Conservation (phyloP, 345 rosid genomes). For the Rhodamnia argentea region DNA sequence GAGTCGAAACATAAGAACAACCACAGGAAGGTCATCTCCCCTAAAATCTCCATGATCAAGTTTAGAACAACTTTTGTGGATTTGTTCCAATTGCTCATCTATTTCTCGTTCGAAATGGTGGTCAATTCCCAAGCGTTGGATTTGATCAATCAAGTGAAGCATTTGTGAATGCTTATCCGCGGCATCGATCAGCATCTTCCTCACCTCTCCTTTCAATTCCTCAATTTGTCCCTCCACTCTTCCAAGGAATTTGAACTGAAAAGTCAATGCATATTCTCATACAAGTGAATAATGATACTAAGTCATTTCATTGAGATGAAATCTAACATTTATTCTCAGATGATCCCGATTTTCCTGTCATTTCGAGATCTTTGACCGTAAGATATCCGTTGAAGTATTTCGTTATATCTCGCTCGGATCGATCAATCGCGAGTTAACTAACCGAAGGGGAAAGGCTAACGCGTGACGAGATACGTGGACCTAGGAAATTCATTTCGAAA, state of each 20-base stretch:
- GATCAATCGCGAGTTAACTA: no score
- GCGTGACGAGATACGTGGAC: no score
- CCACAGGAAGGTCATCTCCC: not conserved
- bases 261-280: not conserved
- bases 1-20: not conserved
- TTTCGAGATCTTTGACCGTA: no score
- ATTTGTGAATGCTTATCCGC: not conserved
- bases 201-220: slow-evolving; percentile 8
- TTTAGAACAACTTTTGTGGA: not conserved
- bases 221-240: not conserved
- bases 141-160: slow-evolving; percentile 12
- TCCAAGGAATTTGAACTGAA: not conserved
- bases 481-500: no score
- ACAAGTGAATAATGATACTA: not conserved
- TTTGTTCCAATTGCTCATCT: slow-evolving; percentile 3
- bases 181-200: not conserved
- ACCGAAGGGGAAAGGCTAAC: no score
- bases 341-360: no score
- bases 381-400: no score
- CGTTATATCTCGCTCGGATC: no score
- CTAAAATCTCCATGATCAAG: not conserved
- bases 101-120: slow-evolving; percentile 38
- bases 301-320: not conserved
- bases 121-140: slow-evolving; percentile 25
- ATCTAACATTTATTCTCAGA: no score